These are phyloP conservation scores for Nannizzia gypsea DNA, from an alignment of 2,329 filamentous ascomycete genomes.

Conservation along the genomic window DNA sequence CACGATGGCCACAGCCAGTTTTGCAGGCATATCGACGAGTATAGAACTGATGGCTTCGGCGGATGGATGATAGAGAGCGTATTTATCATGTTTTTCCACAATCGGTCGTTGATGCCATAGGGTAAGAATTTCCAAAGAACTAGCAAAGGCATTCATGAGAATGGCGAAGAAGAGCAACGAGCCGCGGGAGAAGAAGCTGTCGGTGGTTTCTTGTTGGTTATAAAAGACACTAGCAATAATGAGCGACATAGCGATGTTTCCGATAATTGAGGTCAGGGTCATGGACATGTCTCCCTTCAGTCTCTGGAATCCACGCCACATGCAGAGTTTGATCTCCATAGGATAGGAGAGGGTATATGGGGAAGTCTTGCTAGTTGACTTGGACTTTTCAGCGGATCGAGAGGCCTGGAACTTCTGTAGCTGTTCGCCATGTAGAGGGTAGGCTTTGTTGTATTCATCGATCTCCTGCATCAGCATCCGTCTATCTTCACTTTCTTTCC, in stretches of 20 bases:
- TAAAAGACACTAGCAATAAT: slow-evolving; percentile 74
- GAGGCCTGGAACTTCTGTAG: slow-evolving; percentile 19
- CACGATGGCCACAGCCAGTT: slow-evolving; percentile 55
- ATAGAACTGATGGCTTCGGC: slow-evolving; percentile 71
- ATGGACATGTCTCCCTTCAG: slow-evolving; percentile 65
- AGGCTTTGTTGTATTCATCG: slow-evolving; percentile 32
- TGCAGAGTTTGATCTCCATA: slow-evolving; percentile 67
- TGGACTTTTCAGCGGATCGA: slow-evolving; percentile 34
- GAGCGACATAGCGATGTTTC: slow-evolving; percentile 64
- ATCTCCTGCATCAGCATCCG: slow-evolving; percentile 32
- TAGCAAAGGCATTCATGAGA: slow-evolving; percentile 73
- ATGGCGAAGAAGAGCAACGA: slow-evolving; percentile 79
- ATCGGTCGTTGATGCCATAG: slow-evolving; percentile 83
- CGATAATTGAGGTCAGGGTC: slow-evolving; percentile 52
- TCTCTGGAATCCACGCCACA: slow-evolving; percentile 68
- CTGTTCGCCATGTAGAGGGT: slow-evolving; percentile 25
- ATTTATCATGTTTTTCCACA: slow-evolving; percentile 78
- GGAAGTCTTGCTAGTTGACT: slow-evolving; percentile 49
- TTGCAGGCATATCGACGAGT: slow-evolving; percentile 72
- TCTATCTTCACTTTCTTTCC: slow-evolving; percentile 45
- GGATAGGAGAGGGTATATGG: slow-evolving; percentile 69
- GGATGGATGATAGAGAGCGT: slow-evolving; percentile 80
- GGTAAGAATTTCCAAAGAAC: slow-evolving; percentile 67
- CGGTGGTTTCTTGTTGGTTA: slow-evolving; percentile 53
- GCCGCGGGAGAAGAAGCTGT: slow-evolving; percentile 66